phyloP scores from a whole-genome alignment of 75 land plant species.

The Cunninghamia lanceolata region DNA sequence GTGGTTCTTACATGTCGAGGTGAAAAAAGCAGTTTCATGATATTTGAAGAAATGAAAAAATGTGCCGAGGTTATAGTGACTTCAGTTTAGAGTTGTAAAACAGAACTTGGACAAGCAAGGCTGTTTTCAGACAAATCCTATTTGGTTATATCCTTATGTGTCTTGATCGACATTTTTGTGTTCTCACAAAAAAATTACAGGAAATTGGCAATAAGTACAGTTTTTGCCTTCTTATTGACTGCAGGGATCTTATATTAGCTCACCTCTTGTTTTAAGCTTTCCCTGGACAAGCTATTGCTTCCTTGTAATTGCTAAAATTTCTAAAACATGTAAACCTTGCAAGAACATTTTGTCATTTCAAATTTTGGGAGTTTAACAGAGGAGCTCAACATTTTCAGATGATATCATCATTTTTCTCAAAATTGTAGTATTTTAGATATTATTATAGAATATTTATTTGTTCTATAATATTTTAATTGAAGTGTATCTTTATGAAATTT shows the following conservation, averaged over 20 bases:
- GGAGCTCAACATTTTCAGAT: neutral
- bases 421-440: neutral
- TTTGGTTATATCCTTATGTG: neutral
- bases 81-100: neutral
- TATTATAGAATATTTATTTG: neutral
- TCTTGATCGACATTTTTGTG: neutral
- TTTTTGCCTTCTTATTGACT: neutral
- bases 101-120: neutral
- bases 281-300: neutral
- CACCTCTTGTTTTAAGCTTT: neutral
- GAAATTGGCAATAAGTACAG: neutral
- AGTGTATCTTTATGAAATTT: too few species aligned
- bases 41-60: neutral
- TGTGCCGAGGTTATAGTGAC: too few species aligned
- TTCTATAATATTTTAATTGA: too few species aligned
- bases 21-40: neutral
- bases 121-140: neutral
- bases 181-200: too few species aligned
- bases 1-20: neutral
- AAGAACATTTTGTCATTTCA: neutral
- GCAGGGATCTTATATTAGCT: neutral
- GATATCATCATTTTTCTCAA: neutral
- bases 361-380: neutral
- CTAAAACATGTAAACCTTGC: neutral
- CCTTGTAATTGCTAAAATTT: neutral